A percentile compares a stretch with the other conserved stretches of the same genome.
Conservation (phyloP, 192 early-diverging fungal genomes). For the Dissophora globulifera region DNA sequence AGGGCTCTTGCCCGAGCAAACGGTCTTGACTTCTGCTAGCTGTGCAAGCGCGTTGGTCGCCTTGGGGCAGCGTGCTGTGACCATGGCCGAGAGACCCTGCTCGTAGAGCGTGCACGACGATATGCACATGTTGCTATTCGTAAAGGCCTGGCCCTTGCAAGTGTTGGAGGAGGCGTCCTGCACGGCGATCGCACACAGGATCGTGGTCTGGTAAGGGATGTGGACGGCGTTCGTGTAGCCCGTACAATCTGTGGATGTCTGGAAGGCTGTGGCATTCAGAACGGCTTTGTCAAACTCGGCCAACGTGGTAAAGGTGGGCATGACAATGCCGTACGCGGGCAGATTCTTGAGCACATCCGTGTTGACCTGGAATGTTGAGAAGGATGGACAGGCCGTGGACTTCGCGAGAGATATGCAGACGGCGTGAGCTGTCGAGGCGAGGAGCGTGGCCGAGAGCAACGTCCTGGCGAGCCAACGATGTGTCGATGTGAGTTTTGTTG, state of each 20-base stretch:
- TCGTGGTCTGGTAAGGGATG: constrained; percentile 34
- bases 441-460: constrained; percentile 11
- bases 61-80: constrained; percentile 13
- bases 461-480: constrained; percentile 12
- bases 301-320: constrained; percentile 20
- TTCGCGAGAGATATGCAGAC: constrained; percentile 25
- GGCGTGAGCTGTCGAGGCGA: constrained; percentile 21
- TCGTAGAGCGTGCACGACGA: constrained; percentile 30
- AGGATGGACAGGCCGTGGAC: constrained; percentile 32
- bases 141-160: neutral
- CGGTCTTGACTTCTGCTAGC: neutral
- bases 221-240: constrained; percentile 20
- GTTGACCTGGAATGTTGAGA: constrained; percentile 8
- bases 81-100: constrained; percentile 4
- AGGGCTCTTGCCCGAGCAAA: constrained; percentile 7
- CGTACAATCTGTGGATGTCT: constrained; percentile 10
- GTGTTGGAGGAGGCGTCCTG: neutral
- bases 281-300: constrained; percentile 27
- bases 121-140: constrained; percentile 12
- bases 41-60: neutral
- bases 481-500: constrained; percentile 1
- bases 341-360: neutral
- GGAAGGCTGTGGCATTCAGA: constrained; percentile 33
- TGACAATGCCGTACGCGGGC: neutral
- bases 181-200: constrained; percentile 29